Conservation (phyloP, 345 rosid species). For the Passiflora organensis region DNA sequence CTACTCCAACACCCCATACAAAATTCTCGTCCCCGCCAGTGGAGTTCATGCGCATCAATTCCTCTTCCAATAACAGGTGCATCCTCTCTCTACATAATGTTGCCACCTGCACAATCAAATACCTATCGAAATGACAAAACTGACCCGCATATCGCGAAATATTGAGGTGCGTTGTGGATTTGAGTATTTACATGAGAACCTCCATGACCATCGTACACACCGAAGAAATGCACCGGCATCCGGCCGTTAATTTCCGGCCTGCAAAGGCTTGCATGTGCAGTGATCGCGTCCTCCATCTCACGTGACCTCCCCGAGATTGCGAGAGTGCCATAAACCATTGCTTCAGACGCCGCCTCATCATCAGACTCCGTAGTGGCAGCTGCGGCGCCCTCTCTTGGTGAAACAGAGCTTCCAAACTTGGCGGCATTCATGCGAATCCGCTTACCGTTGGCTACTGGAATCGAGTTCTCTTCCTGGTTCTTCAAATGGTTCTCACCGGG, state of each 20-base stretch:
- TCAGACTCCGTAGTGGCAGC: slow-evolving; percentile 2
- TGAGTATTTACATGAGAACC: slow-evolving; percentile 42
- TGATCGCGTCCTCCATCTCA: slow-evolving; percentile 60
- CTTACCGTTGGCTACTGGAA: slow-evolving; percentile 16
- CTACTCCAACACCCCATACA: slow-evolving; percentile 4
- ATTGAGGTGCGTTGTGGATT: neutral
- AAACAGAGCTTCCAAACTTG: neutral
- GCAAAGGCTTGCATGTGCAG: slow-evolving; percentile 38
- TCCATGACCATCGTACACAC: slow-evolving; percentile 82
- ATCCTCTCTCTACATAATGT: slow-evolving; percentile 39
- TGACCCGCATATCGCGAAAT: slow-evolving; percentile 9
- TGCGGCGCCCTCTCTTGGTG: slow-evolving; percentile 11
- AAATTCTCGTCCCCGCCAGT: neutral
- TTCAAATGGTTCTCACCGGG: neutral
- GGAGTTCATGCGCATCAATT: slow-evolving; percentile 30
- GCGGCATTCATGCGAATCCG: slow-evolving; percentile 22
- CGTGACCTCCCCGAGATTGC: slow-evolving; percentile 55
- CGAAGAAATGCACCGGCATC: slow-evolving; percentile 68
- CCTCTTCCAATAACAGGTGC: slow-evolving; percentile 45
- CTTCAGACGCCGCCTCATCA: slow-evolving; percentile 16
- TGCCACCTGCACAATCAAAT: slow-evolving; percentile 36
- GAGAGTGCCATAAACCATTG: slow-evolving; percentile 38
- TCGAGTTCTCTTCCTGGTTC: slow-evolving; percentile 10
- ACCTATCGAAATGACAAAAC: slow-evolving; percentile 11
- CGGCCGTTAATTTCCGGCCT: slow-evolving; percentile 35